Conservation (phyloP, 2,329 filamentous ascomycete species). For the Colletotrichum siamense region DNA sequence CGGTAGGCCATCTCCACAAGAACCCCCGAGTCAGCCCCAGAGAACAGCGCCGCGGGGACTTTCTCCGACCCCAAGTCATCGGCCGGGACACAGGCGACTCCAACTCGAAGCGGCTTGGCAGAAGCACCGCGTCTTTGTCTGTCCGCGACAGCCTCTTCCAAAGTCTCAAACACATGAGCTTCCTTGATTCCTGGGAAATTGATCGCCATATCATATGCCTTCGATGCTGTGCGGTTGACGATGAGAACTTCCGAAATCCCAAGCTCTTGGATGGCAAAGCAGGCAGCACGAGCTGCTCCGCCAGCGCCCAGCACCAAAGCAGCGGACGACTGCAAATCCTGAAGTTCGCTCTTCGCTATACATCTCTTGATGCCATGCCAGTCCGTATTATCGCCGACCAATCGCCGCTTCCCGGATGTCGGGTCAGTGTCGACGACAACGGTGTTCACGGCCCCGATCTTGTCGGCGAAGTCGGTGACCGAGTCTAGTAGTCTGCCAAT, state of each 20-base stretch:
- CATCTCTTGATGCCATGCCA: neutral
- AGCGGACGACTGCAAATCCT: neutral
- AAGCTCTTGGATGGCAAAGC: neutral
- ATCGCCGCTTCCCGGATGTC: neutral
- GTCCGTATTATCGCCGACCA: neutral
- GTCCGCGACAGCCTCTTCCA: neutral
- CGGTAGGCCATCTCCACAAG: neutral
- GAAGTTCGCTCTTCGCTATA: neutral
- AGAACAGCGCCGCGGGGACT: neutral
- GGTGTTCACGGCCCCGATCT: neutral
- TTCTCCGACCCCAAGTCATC: neutral
- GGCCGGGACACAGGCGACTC: neutral
- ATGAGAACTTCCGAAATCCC: neutral
- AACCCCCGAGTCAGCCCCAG: neutral
- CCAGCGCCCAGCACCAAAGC: neutral
- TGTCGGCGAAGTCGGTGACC: neutral
- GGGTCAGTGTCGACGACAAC: neutral
- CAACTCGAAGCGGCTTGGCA: neutral
- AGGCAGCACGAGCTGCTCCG: neutral
- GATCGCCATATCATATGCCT: neutral
- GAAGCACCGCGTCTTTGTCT: neutral
- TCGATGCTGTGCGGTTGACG: neutral
- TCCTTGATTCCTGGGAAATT: neutral
- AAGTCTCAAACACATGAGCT: neutral
- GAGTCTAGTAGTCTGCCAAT: neutral